Evolutionary conservation across 169 alveolate genomes (phyloP), one percentile per base, ranked within the genome.

Genomic region (Cryptosporidium sp.): DNA sequence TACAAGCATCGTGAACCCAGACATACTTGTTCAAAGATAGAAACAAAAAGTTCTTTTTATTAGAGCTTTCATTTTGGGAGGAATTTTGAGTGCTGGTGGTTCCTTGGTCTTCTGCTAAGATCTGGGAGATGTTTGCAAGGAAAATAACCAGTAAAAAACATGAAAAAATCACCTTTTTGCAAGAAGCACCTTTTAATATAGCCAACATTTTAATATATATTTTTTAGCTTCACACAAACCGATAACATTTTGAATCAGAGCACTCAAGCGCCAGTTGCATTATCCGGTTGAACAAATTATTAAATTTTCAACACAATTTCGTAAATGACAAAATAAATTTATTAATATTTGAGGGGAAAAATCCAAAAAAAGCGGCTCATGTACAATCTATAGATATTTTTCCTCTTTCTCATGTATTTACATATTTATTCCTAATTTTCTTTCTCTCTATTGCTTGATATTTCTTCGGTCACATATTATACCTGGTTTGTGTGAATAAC

Each of bases 1-100:
- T 80, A 35, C 89, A 80, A n/a, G 80, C 73, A 45, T 80, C 89
- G 62, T 80, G 89, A 35, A 80, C 62, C 89, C 89, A 80, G 18
- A 80, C 89, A 44, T 60, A 65, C 53, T 45, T 80, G 75, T 65
- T 80, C 65, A 80, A 44, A 31, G 89, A 80, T 45, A 80, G 23
- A 44, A 60, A 80, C 61, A 73, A 23, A 53, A 73, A 62, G 35
- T 56, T 56, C 37, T 12, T 29, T 44, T 65, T 65, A 35, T 37
- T 26, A 37, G 72, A 65, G 21, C 52, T 65, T 65, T 29, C 72
- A 65, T 33, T 33, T 65, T 65, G 72, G 21, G 31, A 16, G 51
- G 84, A 23, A 6, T 48, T 26, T 45, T 2, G 67, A 29, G 84
- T 12, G 65, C 16, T 45, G 44, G 67, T 65, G 72, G 45, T 37